Percentiles rank a stretch among this genome's conserved stretches.
Evolutionary conservation across 2,329 filamentous ascomycete species (phyloP).

Genomic region (Hymenoscyphus albidus): DNA sequence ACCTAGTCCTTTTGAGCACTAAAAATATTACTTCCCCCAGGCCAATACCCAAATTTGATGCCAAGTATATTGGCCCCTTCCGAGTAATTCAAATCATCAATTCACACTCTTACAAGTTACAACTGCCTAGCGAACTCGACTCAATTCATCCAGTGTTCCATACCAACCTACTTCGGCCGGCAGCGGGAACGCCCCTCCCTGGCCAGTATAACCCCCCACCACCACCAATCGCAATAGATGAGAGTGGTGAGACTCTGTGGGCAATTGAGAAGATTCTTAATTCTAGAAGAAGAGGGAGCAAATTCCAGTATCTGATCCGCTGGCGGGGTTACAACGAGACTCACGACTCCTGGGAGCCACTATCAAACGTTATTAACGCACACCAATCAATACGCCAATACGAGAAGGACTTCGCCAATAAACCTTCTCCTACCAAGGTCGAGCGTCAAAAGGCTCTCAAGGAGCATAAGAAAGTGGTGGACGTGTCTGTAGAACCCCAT

Average conservation of each 20-base stretch:
- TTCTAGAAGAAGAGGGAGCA: neutral
- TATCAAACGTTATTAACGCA: slow-evolving; percentile 2
- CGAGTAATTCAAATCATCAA: slow-evolving; percentile 3
- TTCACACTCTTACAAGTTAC: neutral
- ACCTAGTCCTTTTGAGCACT: slow-evolving; percentile 3
- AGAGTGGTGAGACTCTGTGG: neutral
- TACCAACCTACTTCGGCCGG: neutral
- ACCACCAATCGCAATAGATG: neutral
- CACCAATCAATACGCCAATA: neutral
- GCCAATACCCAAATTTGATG: neutral
- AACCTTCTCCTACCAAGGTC: neutral
- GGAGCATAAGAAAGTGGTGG: neutral
- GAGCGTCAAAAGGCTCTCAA: neutral
- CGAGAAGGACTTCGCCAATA: neutral
- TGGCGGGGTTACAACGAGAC: neutral
- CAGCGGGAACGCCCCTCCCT: neutral
- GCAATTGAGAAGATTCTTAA: slow-evolving; percentile 1
- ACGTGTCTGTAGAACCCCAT: neutral
- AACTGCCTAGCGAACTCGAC: neutral
- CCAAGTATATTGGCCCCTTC: slow-evolving; percentile 6
- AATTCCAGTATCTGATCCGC: neutral
- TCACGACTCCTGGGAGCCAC: neutral
- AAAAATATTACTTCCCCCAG: slow-evolving; percentile 2
- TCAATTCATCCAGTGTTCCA: neutral
- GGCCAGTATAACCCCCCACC: slow-evolving; percentile 3